Evolutionary conservation across 495 filamentous ascomycete species (phyloP), one percentile per base, ranked within the genome.

Genomic region (Lasiosphaeria hispida): DNA sequence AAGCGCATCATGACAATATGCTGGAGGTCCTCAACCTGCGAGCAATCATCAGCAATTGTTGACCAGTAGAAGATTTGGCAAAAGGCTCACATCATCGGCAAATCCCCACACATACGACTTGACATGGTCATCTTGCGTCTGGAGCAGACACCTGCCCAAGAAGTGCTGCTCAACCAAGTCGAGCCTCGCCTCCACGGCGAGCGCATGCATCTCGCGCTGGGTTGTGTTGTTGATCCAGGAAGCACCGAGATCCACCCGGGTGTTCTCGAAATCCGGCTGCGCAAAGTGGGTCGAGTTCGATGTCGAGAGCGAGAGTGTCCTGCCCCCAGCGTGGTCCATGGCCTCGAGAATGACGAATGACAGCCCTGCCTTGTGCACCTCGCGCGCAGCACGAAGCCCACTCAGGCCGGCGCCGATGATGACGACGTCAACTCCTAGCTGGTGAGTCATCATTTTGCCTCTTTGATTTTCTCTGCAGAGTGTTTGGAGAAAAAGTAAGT

Each of bases 171-270:
- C 61, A n/a, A 78, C 63, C 2, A 76, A 53, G 34, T 82, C 72
- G 7, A 74, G 57, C 0, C 71, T 73, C 42, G 69, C 77, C 2
- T 61, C 43, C 47, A 69, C 58, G 1, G 72, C 72, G 8, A 78
- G 58, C 0, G 57, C 62, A 49, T 58, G 71, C 11, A 82, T 72
- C 35, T 65, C 62, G 10, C 52, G 63, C 57, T 84, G 81, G 40
- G 71, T 80, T 2, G 70, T 75, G 43, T 79, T 72, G 62, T 83
- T 83, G 50, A 82, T 75, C 80, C 79, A 83, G 4, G 77, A 77
- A 1, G 75, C 80, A 3, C 79, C 80, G 17, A 82, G 55, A 39
- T 82, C 80, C 2, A 52, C 38, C 45, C 8, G 18, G 17, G 72
- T 68, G n/a, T 60, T 17, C 14, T 73, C 75, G n/a, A 61, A 55